Evolutionary conservation across 1,284 basidiomycete genomes (phyloP), one percentile per base, ranked within the genome.

Genomic region (Kwoniella shivajii): DNA sequence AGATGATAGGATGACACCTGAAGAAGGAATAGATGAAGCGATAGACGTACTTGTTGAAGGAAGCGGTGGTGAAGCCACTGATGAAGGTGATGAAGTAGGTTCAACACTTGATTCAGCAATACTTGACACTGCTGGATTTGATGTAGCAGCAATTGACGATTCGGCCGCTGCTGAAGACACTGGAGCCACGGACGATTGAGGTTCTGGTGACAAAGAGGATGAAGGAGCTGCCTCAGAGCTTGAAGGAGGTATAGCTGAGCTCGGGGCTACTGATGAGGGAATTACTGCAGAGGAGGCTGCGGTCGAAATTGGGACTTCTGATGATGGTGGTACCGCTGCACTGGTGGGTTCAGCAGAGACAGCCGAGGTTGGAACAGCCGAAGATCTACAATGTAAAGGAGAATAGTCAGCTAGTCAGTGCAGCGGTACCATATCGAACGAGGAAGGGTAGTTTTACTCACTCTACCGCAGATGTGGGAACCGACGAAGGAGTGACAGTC

Each of bases 221-320:
- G 55, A 47, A 11, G 42, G 39, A 16, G 49, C 7, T 14, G 42
- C 46, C 20, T 42, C 34, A 34, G 38, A 30, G 26, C 54, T 56
- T 18, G 46, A 2, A 3, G 54, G 30, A 29, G 38, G 16, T 27
- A 33, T n/a, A 3, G 30, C 39, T n/a, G 54, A 42, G 46, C 33
- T 47, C 10, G 20, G 31, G 14, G 31, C 30, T 30, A n/a, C 20
- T 16, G 47, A 24, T 9, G 18, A 26, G 4, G 47, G 22, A 4
- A 30, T 47, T 11, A 6, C 47, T 26, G 47, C 4, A 20, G 47
- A 11, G 14, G 47, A 38, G 18, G 16, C n/a, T 20, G n/a, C 47
- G 2, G n/a, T n/a, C 13, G 33, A 36, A 11, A 20, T 22, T 38
- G 47, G 10, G 7, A 31, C 29, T 6, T 31, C 18, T 20, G 54